A percentile compares a stretch with the other conserved stretches of the same genome.
phyloP scores from a whole-genome alignment of 495 filamentous ascomycete species.

The Hypoxylon fragiforme region DNA sequence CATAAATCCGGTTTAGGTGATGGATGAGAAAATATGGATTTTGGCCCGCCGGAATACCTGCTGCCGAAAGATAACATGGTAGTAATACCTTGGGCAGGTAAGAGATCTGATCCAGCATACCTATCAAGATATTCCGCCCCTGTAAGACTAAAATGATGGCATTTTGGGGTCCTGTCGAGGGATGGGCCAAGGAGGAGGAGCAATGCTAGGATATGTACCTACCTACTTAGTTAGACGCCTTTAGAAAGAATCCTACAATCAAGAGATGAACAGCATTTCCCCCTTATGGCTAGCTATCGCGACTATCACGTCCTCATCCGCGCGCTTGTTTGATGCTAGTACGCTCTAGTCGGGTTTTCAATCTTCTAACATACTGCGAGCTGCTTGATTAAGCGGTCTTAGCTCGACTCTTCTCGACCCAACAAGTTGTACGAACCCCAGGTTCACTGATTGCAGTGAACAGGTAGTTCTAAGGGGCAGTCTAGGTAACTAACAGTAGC shows the following conservation, averaged over 20 bases:
- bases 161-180: slow-evolving; percentile 17
- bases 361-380: slow-evolving; percentile 6
- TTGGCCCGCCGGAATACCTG: background rate
- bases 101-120: too few species aligned
- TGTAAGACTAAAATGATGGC: background rate
- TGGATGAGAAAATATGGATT: slow-evolving; percentile 13
- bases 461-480: too few species aligned
- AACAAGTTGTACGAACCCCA: slow-evolving; percentile 22
- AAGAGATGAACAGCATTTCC: too few species aligned
- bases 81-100: too few species aligned
- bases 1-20: slow-evolving; percentile 26
- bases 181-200: slow-evolving; percentile 4
- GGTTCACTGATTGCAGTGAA: slow-evolving; percentile 11
- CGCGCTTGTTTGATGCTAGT: slow-evolving; percentile 17
- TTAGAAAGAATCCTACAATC: too few species aligned
- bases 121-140: background rate
- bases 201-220: slow-evolving; percentile 3
- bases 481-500: too few species aligned
- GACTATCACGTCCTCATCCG: slow-evolving; percentile 14
- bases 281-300: slow-evolving; percentile 1
- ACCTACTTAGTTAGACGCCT: too few species aligned
- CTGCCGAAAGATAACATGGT: slow-evolving; percentile 1
- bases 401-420: slow-evolving; percentile 6
- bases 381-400: slow-evolving; percentile 17
- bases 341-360: slow-evolving; percentile 3